Percentiles rank a stretch among this genome's conserved stretches.
These are phyloP conservation scores for Dichomitus squalens DNA, from an alignment of 1,284 basidiomycete genomes.

Conservation along the genomic window DNA sequence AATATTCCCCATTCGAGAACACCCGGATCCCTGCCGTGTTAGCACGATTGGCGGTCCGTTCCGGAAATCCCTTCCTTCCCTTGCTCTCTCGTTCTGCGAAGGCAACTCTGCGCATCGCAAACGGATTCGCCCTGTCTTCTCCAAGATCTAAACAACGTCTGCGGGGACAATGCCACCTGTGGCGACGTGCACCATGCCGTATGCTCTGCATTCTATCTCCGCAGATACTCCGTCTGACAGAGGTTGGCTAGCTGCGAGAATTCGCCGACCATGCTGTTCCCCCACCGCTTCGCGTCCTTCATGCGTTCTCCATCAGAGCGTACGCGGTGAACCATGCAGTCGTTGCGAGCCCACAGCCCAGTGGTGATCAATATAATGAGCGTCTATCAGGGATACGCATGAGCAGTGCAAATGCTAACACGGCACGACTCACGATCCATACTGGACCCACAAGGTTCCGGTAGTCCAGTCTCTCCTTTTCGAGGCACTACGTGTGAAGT, in stretches of 20 bases:
- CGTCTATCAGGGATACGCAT: conserved; percentile 1
- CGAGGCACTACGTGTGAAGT: background rate
- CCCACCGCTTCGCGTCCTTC: background rate
- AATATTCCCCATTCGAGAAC: no score
- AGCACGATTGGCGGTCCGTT: no score
- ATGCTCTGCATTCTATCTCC: no score
- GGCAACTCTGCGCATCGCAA: no score
- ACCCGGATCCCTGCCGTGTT: no score
- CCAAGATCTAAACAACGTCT: background rate
- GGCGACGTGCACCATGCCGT: no score
- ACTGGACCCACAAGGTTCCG: background rate
- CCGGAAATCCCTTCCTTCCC: no score
- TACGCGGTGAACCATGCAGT: background rate
- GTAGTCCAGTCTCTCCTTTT: background rate
- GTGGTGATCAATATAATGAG: background rate
- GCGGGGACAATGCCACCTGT: background rate
- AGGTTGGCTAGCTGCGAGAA: background rate
- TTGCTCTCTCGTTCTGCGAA: no score
- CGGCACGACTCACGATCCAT: no score
- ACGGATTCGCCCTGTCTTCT: background rate
- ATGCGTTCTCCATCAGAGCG: background rate
- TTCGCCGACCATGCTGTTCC: background rate
- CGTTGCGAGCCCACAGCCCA: background rate
- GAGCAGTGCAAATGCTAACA: background rate
- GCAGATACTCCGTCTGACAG: background rate